Base-by-base conservation (phyloP, 345 rosid species). In the Eucalyptus rudis region DNA sequence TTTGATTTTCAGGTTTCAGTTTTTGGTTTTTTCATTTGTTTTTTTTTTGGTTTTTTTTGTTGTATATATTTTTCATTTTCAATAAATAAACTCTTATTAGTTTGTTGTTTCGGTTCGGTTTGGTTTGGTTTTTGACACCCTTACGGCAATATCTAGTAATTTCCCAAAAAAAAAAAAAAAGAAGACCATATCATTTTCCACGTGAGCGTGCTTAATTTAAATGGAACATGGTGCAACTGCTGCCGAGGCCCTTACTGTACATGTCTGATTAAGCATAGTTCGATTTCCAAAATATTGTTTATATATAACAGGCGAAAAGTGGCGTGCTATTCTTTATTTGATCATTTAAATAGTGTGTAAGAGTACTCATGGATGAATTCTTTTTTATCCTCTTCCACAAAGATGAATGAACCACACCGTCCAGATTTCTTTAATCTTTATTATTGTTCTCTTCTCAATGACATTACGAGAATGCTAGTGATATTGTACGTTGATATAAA, bases 1-100 rank as follows among this genome's bases (percentile, higher is more conserved):
- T 49, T 49, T 2, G 0, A 13, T 4, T 49, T 49, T 49, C 2
- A 0, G 2, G 1, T 49, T 49, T 49, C 50, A 12, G 2, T 1
- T n/a, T n/a, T n/a, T n/a, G n/a, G n/a, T n/a, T n/a, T n/a, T n/a
- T n/a, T n/a, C n/a, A n/a, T n/a, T n/a, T n/a, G n/a, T n/a, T n/a
- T n/a, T n/a, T n/a, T n/a, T n/a, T n/a, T n/a, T n/a, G n/a, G n/a
- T 49, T 49, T 49, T 49, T 49, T 49, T 2, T 14, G 3, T 14
- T 14, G 7, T 49, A 14, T 49, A 14, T 49, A 14, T 13, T 13
- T 49, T 14, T 49, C 6, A 0, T 49, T 49, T 49, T 0, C 17
- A 49, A 49, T 0, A 49, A 49, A 49, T 49, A 49, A 49, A 0
- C 7, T 49, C 1, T 49, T 14, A 49, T 49, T 2, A 1, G 0